Evolutionary conservation across 2,329 filamentous ascomycete genomes (phyloP).

Genomic region (Fusarium torreyae): DNA sequence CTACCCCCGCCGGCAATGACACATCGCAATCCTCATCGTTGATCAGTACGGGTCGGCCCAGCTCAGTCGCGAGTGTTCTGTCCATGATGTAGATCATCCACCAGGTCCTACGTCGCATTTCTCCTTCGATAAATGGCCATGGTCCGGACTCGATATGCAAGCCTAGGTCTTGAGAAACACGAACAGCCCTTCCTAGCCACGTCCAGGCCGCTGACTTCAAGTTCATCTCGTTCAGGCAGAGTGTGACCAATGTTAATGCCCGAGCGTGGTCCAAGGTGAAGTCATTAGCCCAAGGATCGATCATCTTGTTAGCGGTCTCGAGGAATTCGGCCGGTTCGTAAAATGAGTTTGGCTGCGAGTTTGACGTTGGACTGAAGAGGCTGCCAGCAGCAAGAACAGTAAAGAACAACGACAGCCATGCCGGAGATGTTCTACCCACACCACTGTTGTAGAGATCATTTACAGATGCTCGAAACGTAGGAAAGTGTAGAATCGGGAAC

Average conservation of each 20-base stretch:
- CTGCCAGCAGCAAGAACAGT: constrained; percentile 86
- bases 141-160: constrained; percentile 82
- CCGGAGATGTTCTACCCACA: constrained; percentile 70
- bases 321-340: constrained; percentile 74
- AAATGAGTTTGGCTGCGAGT: constrained; percentile 67
- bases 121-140: constrained; percentile 82
- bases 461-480: constrained; percentile 81
- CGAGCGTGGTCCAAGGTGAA: constrained; percentile 83
- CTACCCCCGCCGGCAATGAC: constrained; percentile 81
- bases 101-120: constrained; percentile 91
- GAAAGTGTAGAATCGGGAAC: constrained; percentile 91
- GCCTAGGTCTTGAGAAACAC: constrained; percentile 86
- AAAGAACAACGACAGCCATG: constrained; percentile 87
- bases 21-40: constrained; percentile 92
- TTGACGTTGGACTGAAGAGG: constrained; percentile 75
- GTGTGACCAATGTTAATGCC: constrained; percentile 78
- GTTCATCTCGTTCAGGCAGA: constrained; percentile 90
- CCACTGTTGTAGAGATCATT: constrained; percentile 80
- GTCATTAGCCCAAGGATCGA: constrained; percentile 87
- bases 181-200: constrained; percentile 85
- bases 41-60: constrained; percentile 85
- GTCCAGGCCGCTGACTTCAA: constrained; percentile 87
- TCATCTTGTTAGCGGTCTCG: constrained; percentile 76
- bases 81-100: constrained; percentile 95
- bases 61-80: constrained; percentile 83